A percentile compares a stretch with the other conserved stretches of the same genome.
Conservation (phyloP, 164 flowering plant species). For the Cinnamomum micranthum region DNA sequence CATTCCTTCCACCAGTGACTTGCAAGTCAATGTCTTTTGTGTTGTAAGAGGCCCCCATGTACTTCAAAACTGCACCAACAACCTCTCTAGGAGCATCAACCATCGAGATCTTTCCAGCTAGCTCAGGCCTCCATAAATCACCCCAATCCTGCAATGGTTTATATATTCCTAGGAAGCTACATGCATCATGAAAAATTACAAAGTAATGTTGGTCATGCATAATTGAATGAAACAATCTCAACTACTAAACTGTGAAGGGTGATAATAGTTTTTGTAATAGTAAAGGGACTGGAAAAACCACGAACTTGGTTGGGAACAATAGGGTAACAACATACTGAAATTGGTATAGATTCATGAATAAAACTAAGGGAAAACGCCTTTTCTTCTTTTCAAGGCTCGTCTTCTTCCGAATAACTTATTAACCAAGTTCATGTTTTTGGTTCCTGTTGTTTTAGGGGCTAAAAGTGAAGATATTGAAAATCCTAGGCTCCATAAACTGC, state of each 20-base stretch:
- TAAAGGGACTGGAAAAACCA: neutral
- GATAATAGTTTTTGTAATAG: neutral
- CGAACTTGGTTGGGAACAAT: neutral
- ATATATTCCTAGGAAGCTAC: conserved; percentile 7
- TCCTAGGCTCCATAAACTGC: neutral
- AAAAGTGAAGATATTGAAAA: neutral
- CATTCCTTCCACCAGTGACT: conserved; percentile 71
- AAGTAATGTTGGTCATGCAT: neutral
- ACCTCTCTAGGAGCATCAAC: conserved; percentile 88
- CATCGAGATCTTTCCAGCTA: conserved; percentile 92
- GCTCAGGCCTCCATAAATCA: conserved; percentile 95
- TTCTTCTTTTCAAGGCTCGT: neutral
- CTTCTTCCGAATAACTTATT: neutral
- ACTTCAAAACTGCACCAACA: conserved; percentile 84
- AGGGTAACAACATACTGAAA: neutral
- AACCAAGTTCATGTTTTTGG: neutral
- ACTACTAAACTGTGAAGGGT: neutral
- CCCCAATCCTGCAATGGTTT: conserved; percentile 74
- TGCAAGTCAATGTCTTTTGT: conserved; percentile 51
- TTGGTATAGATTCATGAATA: neutral
- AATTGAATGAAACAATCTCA: neutral
- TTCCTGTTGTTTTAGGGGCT: neutral
- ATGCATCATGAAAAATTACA: neutral
- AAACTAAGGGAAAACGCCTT: too few species aligned
- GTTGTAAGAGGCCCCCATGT: conserved; percentile 94